These are phyloP conservation scores for Pulveroboletus frians DNA, from an alignment of 768 basidiomycete genomes.

Conservation along the genomic window DNA sequence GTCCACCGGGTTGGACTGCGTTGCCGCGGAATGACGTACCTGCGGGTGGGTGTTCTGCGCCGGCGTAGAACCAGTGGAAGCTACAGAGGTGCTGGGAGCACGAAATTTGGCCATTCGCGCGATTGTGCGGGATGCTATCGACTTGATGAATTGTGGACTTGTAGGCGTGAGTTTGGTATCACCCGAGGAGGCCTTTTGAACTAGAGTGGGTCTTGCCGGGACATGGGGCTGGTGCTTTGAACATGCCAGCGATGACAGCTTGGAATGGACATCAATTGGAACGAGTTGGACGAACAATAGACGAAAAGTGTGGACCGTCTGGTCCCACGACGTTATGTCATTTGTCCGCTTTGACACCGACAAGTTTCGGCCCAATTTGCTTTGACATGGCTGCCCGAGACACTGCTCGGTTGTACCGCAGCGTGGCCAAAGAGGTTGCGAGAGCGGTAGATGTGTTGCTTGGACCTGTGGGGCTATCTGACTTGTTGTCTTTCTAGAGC, in stretches of 20 bases:
- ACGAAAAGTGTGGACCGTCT: slow-evolving; percentile 2
- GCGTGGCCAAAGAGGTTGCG: slow-evolving; percentile 27
- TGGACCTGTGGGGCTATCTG: not conserved
- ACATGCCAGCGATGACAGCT: slow-evolving; percentile 1
- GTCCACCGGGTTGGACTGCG: not conserved
- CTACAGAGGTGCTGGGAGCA: slow-evolving; percentile 16
- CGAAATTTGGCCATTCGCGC: slow-evolving; percentile 16
- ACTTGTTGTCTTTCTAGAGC: slow-evolving; percentile 31
- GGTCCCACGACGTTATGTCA: slow-evolving; percentile 15
- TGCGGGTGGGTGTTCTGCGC: not conserved
- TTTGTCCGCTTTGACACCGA: slow-evolving; percentile 8
- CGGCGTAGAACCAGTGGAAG: slow-evolving; percentile 1
- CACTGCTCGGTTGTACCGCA: slow-evolving; percentile 24
- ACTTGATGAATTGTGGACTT: not conserved
- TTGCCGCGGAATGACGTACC: slow-evolving; percentile 5
- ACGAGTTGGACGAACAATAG: slow-evolving; percentile 20
- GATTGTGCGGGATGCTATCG: not conserved
- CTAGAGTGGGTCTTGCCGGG: not conserved
- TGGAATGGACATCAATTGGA: slow-evolving; percentile 7
- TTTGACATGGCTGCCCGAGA: slow-evolving; percentile 23
- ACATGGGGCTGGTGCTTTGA: slow-evolving; percentile 10
- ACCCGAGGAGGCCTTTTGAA: slow-evolving; percentile 16
- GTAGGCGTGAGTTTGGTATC: not conserved
- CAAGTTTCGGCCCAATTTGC: not conserved
- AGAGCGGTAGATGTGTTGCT: slow-evolving; percentile 19